Base-by-base conservation (phyloP, 495 filamentous ascomycete genomes). In the Copromyces sp. region DNA sequence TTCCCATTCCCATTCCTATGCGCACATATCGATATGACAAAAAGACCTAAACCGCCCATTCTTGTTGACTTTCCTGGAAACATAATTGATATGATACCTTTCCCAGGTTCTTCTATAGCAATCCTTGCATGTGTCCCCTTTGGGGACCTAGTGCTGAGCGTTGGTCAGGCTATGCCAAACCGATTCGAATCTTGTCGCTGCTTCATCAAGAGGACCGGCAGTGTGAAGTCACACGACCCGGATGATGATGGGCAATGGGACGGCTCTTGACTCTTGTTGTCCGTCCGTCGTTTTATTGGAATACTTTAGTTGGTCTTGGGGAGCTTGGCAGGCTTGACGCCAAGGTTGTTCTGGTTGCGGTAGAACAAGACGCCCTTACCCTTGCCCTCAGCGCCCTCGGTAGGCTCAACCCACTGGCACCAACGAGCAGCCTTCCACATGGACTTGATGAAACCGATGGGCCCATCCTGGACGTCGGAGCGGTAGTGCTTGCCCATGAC, bases 401-500 rank as follows among this genome's bases (percentile, higher is more conserved):
- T 87, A 42, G 86, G 86, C 84, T 90, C 89, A 73, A 93, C 90
- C 89, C 91, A 93, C 77, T 93, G 90, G 85, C 91, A 93, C 87
- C 83, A 86, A 37, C 91, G 83, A n/a, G 89, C 86, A 76, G 82
- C 87, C 68, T 78, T 87, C 86, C 86, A 93, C 78, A 93, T 78
- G 73, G 88, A 84, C 80, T 85, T 84, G 76, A 92, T 75, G 78
- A 91, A 88, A 41, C 90, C 91, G 59, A 89, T 84, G 35, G 93
- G 86, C 65, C 88, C 89, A 40, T 82, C 90, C 74, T 80, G 73
- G 42, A 85, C 89, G 78, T 93, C 86, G 69, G 90, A 80, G 71
- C 90, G 90, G 83, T 97, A 96, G 83, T 94, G 90, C 69, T 87
- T 81, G 75, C 93, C 93, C 86, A 97, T 93, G 77, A 95, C 86